phyloP scores from a whole-genome alignment of 345 rosid genomes.

The Garcia nutans region DNA sequence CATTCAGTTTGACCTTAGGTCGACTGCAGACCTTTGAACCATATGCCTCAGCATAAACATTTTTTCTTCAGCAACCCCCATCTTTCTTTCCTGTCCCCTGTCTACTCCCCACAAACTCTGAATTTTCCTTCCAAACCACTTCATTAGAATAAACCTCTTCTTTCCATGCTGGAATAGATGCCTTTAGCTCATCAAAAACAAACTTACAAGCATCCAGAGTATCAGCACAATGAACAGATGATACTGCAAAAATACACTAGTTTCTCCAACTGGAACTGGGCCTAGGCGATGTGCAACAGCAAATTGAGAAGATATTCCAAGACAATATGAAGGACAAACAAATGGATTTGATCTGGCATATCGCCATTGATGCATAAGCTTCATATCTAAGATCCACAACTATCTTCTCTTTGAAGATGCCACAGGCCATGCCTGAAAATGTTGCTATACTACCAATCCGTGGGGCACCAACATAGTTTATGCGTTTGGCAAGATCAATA shows the following conservation, averaged over 20 bases:
- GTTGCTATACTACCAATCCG: slow-evolving; percentile 37
- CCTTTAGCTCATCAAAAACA: slow-evolving; percentile 78
- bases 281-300: slow-evolving; percentile 80
- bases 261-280: slow-evolving; percentile 83
- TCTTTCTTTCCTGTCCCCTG: slow-evolving; percentile 45
- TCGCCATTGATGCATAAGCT: slow-evolving; percentile 89
- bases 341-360: slow-evolving; percentile 50
- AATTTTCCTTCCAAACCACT: slow-evolving; percentile 94
- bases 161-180: slow-evolving; percentile 91
- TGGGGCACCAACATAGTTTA: slow-evolving; percentile 28
- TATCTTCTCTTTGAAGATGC: slow-evolving; percentile 64
- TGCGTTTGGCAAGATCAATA: slow-evolving; percentile 27
- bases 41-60: slow-evolving; percentile 28
- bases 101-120: slow-evolving; percentile 68
- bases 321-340: slow-evolving; percentile 64
- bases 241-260: slow-evolving; percentile 79
- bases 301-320: slow-evolving; percentile 71
- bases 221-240: slow-evolving; percentile 80
- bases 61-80: slow-evolving; percentile 26
- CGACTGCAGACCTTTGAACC: slow-evolving; percentile 53
- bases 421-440: slow-evolving; percentile 32
- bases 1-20: slow-evolving; percentile 50
- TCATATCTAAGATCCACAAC: slow-evolving; percentile 83
- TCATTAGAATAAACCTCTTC: slow-evolving; percentile 87
- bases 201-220: slow-evolving; percentile 84